These are phyloP conservation scores for Primulina tabacum DNA, from an alignment of 257 asterid genomes.

Conservation along the genomic window DNA sequence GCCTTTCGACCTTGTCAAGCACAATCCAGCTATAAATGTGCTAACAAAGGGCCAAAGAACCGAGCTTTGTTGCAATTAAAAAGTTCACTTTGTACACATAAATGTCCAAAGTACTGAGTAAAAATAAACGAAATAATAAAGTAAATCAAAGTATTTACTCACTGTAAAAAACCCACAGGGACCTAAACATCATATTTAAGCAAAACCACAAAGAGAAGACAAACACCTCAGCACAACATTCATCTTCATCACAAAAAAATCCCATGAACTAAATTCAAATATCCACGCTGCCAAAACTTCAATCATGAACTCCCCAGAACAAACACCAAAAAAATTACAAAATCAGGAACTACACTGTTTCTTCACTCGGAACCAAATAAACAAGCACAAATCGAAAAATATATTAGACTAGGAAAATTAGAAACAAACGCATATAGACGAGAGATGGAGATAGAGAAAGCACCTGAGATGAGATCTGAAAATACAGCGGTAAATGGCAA, in stretches of 20 bases:
- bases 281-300: not conserved
- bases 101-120: not conserved
- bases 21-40: not conserved
- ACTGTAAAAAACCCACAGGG: not conserved
- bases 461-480: not conserved
- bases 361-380: not conserved
- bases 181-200: not conserved
- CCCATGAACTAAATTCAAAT: not conserved
- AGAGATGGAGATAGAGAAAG: not conserved
- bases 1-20: not conserved
- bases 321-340: not conserved
- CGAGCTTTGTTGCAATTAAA: not conserved
- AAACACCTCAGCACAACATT: not conserved
- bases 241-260: not conserved
- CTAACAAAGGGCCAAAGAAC: not conserved
- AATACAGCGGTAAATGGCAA: not conserved
- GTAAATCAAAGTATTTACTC: too few relatives aligned
- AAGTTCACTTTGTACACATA: not conserved
- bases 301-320: not conserved
- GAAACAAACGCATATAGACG: not conserved
- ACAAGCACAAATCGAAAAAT: too few relatives aligned
- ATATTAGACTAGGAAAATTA: too few relatives aligned
- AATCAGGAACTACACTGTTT: not conserved
- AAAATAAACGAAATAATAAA: not conserved
- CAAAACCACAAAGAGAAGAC: not conserved